Evolutionary conservation across 2,329 filamentous ascomycete genomes (phyloP).

Genomic region (Hypoxylon sp.): DNA sequence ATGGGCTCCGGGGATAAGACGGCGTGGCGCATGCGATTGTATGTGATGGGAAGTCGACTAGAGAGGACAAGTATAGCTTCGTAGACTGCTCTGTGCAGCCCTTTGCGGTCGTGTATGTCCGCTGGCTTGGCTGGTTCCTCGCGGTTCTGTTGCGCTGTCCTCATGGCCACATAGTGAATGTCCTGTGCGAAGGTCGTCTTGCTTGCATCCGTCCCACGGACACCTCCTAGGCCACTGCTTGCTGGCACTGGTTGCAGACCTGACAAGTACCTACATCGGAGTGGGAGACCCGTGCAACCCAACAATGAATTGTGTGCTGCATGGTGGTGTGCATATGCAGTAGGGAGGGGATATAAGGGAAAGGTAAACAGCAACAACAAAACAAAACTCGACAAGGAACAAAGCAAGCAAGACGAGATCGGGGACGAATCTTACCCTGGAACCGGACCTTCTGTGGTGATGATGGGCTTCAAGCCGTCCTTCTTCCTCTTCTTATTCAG

Average conservation of each 20-base stretch:
- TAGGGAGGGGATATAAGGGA: constrained; percentile 3
- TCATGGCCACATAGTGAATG: background rate
- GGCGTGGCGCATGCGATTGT: constrained; percentile 14
- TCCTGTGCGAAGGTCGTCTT: constrained; percentile 7
- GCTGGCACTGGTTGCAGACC: constrained; percentile 19
- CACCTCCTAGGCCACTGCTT: background rate
- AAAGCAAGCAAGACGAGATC: constrained; percentile 12
- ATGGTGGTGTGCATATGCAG: constrained; percentile 30
- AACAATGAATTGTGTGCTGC: constrained; percentile 26
- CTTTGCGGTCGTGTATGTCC: background rate
- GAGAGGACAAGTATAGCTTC: background rate
- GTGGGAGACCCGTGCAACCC: constrained; percentile 16
- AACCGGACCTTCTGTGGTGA: constrained; percentile 69
- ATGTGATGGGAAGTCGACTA: no score
- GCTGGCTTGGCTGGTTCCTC: background rate
- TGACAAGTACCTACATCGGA: constrained; percentile 23
- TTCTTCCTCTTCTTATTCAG: constrained; percentile 77
- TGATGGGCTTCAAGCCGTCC: constrained; percentile 76
- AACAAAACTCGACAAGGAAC: background rate
- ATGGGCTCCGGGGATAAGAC: background rate
- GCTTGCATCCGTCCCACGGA: constrained; percentile 2
- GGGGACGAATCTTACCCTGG: constrained; percentile 44
- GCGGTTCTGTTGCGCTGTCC: background rate
- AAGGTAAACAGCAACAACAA: constrained; percentile 7
- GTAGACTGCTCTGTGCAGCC: background rate